Conservation (phyloP, 805 yeast genomes). For the Kluyveromyces aestuarii region DNA sequence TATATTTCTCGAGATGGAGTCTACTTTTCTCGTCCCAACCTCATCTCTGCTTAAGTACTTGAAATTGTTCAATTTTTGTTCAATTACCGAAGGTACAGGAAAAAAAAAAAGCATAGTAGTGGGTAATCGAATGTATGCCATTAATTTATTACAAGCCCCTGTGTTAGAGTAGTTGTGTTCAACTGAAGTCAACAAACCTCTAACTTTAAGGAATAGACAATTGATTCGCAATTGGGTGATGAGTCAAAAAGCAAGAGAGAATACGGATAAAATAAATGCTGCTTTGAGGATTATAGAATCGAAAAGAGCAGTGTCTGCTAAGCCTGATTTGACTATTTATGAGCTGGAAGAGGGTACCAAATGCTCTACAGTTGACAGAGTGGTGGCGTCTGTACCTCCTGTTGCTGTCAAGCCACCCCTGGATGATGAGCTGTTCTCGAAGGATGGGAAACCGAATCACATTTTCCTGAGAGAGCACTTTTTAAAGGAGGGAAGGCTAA, state of each 20-base stretch:
- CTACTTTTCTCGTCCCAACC: too few species aligned
- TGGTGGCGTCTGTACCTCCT: constrained; percentile 45
- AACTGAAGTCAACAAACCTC: too few species aligned
- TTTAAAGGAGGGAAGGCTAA: constrained; percentile 69
- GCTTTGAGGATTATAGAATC: constrained; percentile 53
- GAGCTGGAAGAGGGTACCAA: constrained; percentile 42
- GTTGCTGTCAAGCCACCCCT: constrained; percentile 59
- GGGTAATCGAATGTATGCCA: too few species aligned
- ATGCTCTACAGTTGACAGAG: constrained; percentile 43
- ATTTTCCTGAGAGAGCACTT: constrained; percentile 68
- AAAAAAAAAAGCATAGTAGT: too few species aligned
- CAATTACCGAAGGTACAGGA: too few species aligned
- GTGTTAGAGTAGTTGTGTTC: too few species aligned
- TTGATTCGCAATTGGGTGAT: not conserved
- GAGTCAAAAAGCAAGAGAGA: constrained; percentile 29
- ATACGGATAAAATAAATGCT: constrained; percentile 51
- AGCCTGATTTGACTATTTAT: constrained; percentile 31
- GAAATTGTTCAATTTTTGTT: not conserved
- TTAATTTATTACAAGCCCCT: too few species aligned
- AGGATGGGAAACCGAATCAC: constrained; percentile 62
- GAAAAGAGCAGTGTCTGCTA: constrained; percentile 23
- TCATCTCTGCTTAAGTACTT: not conserved
- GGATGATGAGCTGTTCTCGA: constrained; percentile 56
- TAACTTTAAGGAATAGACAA: not conserved
- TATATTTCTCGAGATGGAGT: not conserved